A percentile compares a stretch with the other conserved stretches of the same genome.
phyloP scores from a whole-genome alignment of 2,329 filamentous ascomycete species.

The Sclerotinia glacialis region DNA sequence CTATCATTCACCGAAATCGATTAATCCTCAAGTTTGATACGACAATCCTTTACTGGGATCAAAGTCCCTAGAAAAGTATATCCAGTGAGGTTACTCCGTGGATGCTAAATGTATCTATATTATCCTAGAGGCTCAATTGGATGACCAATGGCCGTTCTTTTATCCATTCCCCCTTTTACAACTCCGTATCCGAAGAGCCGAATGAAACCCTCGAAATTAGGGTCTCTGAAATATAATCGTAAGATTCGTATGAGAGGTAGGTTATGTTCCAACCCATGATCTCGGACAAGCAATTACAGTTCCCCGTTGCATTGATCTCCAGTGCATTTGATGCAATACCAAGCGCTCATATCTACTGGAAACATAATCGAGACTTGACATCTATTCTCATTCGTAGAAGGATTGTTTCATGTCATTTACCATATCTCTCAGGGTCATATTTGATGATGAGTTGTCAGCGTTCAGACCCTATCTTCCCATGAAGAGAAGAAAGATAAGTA shows the following conservation, averaged over 20 bases:
- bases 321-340: constrained; percentile 17
- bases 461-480: not conserved
- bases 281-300: constrained; percentile 16
- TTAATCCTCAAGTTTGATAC: not conserved
- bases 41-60: not conserved
- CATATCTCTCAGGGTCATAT: not conserved
- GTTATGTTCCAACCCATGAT: constrained; percentile 2
- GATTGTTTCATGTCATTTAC: not conserved
- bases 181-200: constrained; percentile 4
- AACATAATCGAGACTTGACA: constrained; percentile 1
- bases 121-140: not conserved
- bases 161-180: constrained; percentile 4
- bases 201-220: constrained; percentile 18
- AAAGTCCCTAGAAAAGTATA: not conserved
- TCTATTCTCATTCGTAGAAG: not conserved
- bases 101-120: not conserved
- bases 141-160: not conserved
- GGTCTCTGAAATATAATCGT: constrained; percentile 17
- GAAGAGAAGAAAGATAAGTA: not conserved
- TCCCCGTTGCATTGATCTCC: constrained; percentile 24
- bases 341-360: constrained; percentile 12
- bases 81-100: not conserved
- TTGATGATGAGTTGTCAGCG: constrained; percentile 7
- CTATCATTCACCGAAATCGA: not conserved
- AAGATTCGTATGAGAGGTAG: constrained; percentile 13